A percentile compares a stretch with the other conserved stretches of the same genome.
Conservation (phyloP, 2,329 filamentous ascomycete species). For the Botrytis tulipae region DNA sequence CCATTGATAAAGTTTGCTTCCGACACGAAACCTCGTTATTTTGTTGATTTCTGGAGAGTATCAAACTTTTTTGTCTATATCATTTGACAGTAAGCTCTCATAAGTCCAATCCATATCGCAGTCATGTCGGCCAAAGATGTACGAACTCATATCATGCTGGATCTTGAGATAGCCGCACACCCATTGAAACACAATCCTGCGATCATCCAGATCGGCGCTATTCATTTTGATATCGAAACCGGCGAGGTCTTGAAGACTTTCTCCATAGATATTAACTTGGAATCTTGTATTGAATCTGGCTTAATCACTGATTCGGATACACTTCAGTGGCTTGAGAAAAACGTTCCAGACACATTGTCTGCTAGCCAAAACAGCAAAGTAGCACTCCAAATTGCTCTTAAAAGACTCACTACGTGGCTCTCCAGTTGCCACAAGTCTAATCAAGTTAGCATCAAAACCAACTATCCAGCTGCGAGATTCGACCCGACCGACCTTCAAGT, state of each 20-base stretch:
- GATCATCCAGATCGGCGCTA: constrained; percentile 12
- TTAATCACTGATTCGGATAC: neutral
- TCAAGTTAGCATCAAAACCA: neutral
- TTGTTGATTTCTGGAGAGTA: neutral
- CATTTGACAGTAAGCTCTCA: neutral
- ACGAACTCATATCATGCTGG: constrained; percentile 11
- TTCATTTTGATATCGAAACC: constrained; percentile 9
- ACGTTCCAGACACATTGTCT: neutral
- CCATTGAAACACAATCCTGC: constrained; percentile 5
- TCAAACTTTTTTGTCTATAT: neutral
- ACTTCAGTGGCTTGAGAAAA: constrained; percentile 4
- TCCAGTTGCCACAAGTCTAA: neutral
- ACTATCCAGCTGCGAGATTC: neutral
- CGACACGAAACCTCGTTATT: neutral
- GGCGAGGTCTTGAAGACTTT: neutral
- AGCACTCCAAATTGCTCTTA: neutral
- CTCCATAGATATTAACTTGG: neutral
- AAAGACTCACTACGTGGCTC: neutral
- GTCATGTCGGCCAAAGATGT: constrained; percentile 6
- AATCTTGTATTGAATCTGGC: neutral
- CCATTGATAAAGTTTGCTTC: neutral
- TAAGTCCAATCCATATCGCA: neutral
- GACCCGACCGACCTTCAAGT: constrained; percentile 3
- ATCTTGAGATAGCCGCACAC: constrained; percentile 14
- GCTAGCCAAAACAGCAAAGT: constrained; percentile 5